Evolutionary conservation across 2,329 filamentous ascomycete genomes (phyloP).

Genomic region (Aspergillus proliferans): DNA sequence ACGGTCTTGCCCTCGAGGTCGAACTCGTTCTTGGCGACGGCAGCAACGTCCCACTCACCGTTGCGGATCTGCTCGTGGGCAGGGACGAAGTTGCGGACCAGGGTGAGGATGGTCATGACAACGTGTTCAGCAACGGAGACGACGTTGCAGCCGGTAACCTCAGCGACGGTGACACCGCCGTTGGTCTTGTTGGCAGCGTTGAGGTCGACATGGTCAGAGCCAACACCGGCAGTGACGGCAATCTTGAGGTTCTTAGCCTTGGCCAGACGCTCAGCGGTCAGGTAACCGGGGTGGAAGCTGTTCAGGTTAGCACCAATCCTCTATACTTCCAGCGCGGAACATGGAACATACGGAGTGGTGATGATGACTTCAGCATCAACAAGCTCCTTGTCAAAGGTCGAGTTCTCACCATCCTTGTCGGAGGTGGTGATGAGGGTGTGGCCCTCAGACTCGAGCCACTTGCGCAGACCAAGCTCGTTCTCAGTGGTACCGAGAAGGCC

Average conservation of each 20-base stretch:
- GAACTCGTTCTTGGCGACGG: conserved; percentile 95
- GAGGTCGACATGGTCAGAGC: conserved; percentile 96
- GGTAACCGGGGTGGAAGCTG: conserved; percentile 97
- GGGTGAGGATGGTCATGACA: conserved; percentile 93
- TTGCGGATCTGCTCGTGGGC: conserved; percentile 86
- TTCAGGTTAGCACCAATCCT: conserved; percentile 8
- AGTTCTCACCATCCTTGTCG: conserved; percentile 92
- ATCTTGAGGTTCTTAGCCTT: conserved; percentile 99
- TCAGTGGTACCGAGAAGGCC: conserved; percentile 89
- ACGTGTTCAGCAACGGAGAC: conserved; percentile 99
- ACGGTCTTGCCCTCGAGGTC: conserved; percentile 97
- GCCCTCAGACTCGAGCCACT: conserved; percentile 95
- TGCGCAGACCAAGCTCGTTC: conserved; percentile 94
- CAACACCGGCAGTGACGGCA: conserved; percentile 93
- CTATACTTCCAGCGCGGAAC: not conserved
- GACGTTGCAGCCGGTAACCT: conserved; percentile 97
- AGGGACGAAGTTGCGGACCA: conserved; percentile 97
- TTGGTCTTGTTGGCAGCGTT: conserved; percentile 98
- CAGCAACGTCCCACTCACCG: conserved; percentile 94
- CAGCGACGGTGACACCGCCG: conserved; percentile 91
- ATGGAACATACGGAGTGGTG: conserved; percentile 72
- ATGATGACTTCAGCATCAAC: conserved; percentile 98
- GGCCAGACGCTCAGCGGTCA: conserved; percentile 89
- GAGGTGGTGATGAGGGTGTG: conserved; percentile 96
- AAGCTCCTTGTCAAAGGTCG: conserved; percentile 89